A percentile compares a stretch with the other conserved stretches of the same genome.
Evolutionary conservation across 1,284 basidiomycete species (phyloP).

Genomic region (Boletellus deceptivus): DNA sequence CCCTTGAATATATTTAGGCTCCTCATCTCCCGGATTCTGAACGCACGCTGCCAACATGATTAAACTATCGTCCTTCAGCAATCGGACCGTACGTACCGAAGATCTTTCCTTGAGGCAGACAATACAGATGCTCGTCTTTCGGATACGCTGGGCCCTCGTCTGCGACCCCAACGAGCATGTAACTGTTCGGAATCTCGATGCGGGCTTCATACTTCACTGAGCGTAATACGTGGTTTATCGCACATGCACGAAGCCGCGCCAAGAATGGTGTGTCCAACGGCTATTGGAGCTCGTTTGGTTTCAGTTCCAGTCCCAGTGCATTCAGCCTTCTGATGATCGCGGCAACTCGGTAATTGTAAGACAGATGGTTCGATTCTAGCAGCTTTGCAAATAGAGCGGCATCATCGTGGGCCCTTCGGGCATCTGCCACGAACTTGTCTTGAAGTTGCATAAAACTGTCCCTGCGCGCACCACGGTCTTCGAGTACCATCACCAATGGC

Average conservation of each 20-base stretch:
- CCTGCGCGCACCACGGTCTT: constrained; percentile 57
- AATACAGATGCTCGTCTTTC: constrained; percentile 51
- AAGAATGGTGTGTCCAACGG: constrained; percentile 58
- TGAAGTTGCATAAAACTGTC: constrained; percentile 59
- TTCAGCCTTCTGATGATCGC: constrained; percentile 51
- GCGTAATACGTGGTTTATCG: constrained; percentile 60
- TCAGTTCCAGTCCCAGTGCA: constrained; percentile 47
- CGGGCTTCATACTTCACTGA: constrained; percentile 72
- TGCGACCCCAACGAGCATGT: constrained; percentile 71
- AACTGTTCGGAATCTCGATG: constrained; percentile 65
- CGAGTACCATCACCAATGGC: constrained; percentile 68
- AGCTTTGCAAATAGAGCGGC: constrained; percentile 45
- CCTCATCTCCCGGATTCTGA: constrained; percentile 43
- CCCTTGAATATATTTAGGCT: constrained; percentile 55
- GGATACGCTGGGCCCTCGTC: constrained; percentile 70
- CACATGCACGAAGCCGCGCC: constrained; percentile 51
- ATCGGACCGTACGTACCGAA: constrained; percentile 47
- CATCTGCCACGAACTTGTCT: constrained; percentile 47
- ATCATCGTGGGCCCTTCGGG: constrained; percentile 55
- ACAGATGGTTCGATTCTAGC: constrained; percentile 51
- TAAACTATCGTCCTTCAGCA: constrained; percentile 9
- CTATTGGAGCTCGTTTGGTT: constrained; percentile 33
- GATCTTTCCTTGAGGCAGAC: constrained; percentile 52
- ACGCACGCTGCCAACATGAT: constrained; percentile 52
- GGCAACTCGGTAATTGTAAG: constrained; percentile 48